Percentiles rank a stretch among this genome's conserved stretches.
Evolutionary conservation across 1,284 basidiomycete genomes (phyloP).

Genomic region (Leccinum holopus): DNA sequence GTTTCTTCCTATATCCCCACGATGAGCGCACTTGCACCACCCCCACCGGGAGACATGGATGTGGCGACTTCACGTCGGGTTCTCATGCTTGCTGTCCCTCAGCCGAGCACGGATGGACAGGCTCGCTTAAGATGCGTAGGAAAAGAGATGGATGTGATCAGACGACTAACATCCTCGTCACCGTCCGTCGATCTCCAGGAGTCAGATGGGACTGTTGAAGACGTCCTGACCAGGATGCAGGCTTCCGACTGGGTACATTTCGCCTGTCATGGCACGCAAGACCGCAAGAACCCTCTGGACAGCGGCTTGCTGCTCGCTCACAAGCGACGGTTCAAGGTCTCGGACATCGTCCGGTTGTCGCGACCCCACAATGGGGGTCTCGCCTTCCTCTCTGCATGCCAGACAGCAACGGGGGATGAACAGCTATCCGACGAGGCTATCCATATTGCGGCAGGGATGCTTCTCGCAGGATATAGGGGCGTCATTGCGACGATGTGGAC

Average conservation of each 20-base stretch:
- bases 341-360: not conserved
- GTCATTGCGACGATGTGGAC: not conserved
- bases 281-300: not conserved
- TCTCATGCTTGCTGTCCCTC: constrained; percentile 10
- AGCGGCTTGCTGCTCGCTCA: not conserved
- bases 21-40: constrained; percentile 6
- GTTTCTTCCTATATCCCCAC: constrained; percentile 17
- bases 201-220: constrained; percentile 1
- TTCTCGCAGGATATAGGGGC: not conserved
- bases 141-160: constrained; percentile 7
- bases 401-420: not conserved
- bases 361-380: not conserved
- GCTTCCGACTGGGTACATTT: not conserved
- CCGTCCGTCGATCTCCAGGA: constrained; percentile 4
- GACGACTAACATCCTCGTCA: not conserved
- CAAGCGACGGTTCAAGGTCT: not conserved
- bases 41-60: not conserved
- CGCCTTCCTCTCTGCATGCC: not conserved
- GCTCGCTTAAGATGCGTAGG: not conserved
- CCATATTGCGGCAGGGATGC: not conserved
- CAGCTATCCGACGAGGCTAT: not conserved
- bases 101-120: constrained; percentile 12
- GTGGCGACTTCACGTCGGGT: no score
- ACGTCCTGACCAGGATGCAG: no score
- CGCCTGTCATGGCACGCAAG: not conserved